Conservation (phyloP, 2,329 filamentous ascomycete species). For the Macrophomina tecta region DNA sequence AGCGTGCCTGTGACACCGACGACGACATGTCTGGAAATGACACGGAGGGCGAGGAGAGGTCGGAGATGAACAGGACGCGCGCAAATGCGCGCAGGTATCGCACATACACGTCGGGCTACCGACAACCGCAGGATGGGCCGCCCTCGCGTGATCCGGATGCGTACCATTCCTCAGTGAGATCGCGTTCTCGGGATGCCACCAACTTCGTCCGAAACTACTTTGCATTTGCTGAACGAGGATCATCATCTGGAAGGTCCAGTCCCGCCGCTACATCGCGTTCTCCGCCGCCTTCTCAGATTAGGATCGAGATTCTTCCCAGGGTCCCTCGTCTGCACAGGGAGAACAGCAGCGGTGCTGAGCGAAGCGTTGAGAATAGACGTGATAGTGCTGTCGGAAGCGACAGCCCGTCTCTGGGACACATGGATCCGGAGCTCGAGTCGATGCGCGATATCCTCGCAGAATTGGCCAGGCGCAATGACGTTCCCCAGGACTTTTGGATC, state of each 20-base stretch:
- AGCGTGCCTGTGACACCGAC: conserved; percentile 58
- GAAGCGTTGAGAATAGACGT: conserved; percentile 15
- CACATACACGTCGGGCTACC: conserved; percentile 29
- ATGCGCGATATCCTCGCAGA: conserved; percentile 76
- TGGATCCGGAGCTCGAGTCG: conserved; percentile 59
- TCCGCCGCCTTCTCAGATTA: conserved; percentile 1
- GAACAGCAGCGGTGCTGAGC: conserved; percentile 11
- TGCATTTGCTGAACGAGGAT: conserved; percentile 25
- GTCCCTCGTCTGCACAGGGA: neutral
- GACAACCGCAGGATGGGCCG: conserved; percentile 30
- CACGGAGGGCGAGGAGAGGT: conserved; percentile 3
- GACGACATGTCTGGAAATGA: conserved; percentile 36
- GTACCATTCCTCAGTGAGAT: conserved; percentile 39
- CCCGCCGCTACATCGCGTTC: neutral
- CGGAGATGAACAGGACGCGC: conserved; percentile 6
- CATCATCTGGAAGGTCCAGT: neutral
- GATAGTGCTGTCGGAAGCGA: conserved; percentile 12
- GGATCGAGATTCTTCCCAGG: neutral
- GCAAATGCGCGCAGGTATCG: conserved; percentile 18
- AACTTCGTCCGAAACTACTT: conserved; percentile 41
- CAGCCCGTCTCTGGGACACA: neutral
- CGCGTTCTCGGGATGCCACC: conserved; percentile 38
- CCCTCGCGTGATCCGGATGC: conserved; percentile 37
- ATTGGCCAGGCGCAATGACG: conserved; percentile 73
- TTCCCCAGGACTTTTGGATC: conserved; percentile 82